phyloP scores from a whole-genome alignment of 1,284 basidiomycete species.

The Cutaneotrichosporon arboriforme region DNA sequence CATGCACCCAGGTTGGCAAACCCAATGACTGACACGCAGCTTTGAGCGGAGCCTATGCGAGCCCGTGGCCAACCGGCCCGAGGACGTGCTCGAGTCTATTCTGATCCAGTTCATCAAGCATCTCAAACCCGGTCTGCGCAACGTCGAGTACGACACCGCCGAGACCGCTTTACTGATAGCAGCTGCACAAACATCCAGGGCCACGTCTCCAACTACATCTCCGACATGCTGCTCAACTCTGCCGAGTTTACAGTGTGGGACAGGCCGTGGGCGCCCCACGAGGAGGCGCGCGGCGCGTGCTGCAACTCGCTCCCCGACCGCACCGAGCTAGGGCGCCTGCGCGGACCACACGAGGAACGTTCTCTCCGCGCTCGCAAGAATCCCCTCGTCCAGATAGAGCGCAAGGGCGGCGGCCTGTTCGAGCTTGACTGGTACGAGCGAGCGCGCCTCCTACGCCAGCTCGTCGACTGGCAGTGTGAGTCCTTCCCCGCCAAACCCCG shows the following conservation, averaged over 20 bases:
- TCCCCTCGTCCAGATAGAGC: constrained; percentile 31
- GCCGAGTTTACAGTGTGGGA: constrained; percentile 46
- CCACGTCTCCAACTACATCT: constrained; percentile 37
- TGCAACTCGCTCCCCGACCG: constrained; percentile 27
- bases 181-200: constrained; percentile 41
- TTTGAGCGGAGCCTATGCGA: constrained; percentile 35
- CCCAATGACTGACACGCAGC: constrained; percentile 16
- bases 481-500: constrained; percentile 1
- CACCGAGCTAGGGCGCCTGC: constrained; percentile 29
- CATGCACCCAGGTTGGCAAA: constrained; percentile 1
- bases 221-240: constrained; percentile 29
- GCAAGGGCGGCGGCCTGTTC: constrained; percentile 35
- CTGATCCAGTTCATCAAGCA: constrained; percentile 39
- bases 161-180: background rate
- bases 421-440: constrained; percentile 42
- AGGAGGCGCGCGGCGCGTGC: constrained; percentile 35
- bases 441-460: constrained; percentile 37
- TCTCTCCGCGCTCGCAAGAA: constrained; percentile 24
- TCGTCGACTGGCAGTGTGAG: constrained; percentile 48
- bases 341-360: constrained; percentile 29
- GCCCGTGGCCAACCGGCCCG: constrained; percentile 40
- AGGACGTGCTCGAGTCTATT: constrained; percentile 42
- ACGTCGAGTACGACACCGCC: constrained; percentile 5
- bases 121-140: constrained; percentile 17
- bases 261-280: constrained; percentile 38